A percentile compares a stretch with the other conserved stretches of the same genome.
Conservation (phyloP, 306 rosid genomes). For the Castanospermum australe region DNA sequence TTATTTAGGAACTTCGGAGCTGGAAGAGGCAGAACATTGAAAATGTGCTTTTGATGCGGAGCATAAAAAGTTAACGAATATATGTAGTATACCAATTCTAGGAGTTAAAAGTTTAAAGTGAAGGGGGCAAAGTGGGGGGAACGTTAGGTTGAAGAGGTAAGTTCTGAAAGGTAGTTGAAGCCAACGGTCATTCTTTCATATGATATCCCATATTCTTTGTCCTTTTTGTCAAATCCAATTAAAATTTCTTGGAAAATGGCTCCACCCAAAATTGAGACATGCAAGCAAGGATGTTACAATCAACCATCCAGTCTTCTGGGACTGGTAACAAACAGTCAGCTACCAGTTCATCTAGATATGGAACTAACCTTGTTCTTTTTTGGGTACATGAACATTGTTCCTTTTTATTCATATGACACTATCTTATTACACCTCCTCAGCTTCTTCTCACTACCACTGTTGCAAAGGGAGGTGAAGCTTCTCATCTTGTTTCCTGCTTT, state of each 20-base stretch:
- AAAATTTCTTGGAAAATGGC: conserved; percentile 21
- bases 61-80: too few species aligned
- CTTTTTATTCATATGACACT: conserved; percentile 9
- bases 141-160: conserved; percentile 45
- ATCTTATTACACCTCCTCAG: background rate
- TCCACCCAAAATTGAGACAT: conserved; percentile 5
- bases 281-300: background rate
- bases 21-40: too few species aligned
- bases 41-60: too few species aligned
- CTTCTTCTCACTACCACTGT: background rate
- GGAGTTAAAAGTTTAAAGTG: background rate
- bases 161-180: conserved; percentile 50
- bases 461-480: conserved; percentile 4
- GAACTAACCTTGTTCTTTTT: background rate
- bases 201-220: background rate
- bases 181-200: conserved; percentile 25
- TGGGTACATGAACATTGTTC: too few species aligned
- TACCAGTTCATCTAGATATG: conserved; percentile 35
- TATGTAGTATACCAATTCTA: background rate
- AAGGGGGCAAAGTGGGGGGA: too few species aligned
- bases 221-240: background rate
- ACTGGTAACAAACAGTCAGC: conserved; percentile 55
- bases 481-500: background rate
- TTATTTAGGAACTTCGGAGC: too few species aligned
- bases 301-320: conserved; percentile 25